These are phyloP conservation scores for Pyracantha coccinea DNA, from an alignment of 331 rosid species.

Conservation along the genomic window DNA sequence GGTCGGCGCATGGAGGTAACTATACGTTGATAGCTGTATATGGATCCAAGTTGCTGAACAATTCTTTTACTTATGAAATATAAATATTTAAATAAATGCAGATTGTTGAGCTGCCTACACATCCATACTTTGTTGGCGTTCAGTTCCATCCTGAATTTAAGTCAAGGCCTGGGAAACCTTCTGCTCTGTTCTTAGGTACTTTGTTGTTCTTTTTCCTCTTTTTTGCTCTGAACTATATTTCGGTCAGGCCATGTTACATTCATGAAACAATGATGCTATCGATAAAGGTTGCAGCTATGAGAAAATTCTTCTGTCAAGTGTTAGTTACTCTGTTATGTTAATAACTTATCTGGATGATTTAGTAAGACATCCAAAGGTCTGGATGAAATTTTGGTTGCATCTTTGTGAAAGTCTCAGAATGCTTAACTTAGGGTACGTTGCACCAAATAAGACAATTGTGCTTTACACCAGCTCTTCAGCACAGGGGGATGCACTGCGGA, in stretches of 20 bases:
- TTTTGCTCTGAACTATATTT: neutral
- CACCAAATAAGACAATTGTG: too few species aligned
- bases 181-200: conserved; percentile 39
- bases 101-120: conserved; percentile 37
- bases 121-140: conserved; percentile 43
- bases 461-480: too few species aligned
- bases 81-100: conserved; percentile 8
- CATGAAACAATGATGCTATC: neutral
- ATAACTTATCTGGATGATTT: neutral
- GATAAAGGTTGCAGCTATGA: neutral
- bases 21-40: neutral
- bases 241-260: neutral
- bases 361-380: too few species aligned
- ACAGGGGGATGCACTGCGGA: neutral
- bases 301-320: neutral
- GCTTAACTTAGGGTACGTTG: too few species aligned
- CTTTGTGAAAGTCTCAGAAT: too few species aligned
- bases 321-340: neutral
- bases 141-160: conserved; percentile 52
- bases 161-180: conserved; percentile 46
- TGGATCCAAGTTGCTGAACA: neutral
- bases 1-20: conserved; percentile 41
- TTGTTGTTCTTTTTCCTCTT: neutral
- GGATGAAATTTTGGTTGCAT: too few species aligned
- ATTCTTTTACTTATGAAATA: neutral